These are phyloP conservation scores for Poterioochromonas sp. DNA, from an alignment of 352 stramenopile genomes.

Conservation along the genomic window DNA sequence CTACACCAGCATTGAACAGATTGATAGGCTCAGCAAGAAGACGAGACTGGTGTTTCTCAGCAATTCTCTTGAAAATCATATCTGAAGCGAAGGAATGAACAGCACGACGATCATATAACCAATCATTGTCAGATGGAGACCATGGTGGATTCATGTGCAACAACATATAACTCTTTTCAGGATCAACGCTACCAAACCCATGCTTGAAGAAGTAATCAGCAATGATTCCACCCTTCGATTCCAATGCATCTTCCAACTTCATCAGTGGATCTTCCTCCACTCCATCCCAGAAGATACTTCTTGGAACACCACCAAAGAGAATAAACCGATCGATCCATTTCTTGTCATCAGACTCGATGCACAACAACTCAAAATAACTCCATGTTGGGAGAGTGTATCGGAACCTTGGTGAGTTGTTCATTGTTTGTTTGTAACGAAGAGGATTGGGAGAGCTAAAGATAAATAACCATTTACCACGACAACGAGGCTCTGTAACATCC, in stretches of 20 bases:
- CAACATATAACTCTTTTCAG: conserved; percentile 17
- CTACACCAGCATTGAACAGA: conserved; percentile 20
- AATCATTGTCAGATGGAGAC: conserved; percentile 3
- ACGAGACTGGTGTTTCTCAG: neutral
- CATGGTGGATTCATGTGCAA: conserved; percentile 19
- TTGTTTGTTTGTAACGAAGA: conserved; percentile 15
- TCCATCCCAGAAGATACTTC: conserved; percentile 15
- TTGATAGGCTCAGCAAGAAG: conserved; percentile 4
- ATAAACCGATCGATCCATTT: conserved; percentile 18
- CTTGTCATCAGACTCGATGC: conserved; percentile 3
- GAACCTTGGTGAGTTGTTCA: neutral
- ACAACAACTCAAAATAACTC: neutral
- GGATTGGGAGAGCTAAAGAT: conserved; percentile 16
- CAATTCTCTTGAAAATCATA: conserved; percentile 9
- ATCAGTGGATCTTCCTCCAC: neutral
- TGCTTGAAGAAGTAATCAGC: conserved; percentile 12
- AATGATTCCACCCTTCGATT: neutral
- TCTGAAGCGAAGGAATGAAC: conserved; percentile 9
- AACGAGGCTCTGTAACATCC: neutral
- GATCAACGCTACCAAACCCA: conserved; percentile 6
- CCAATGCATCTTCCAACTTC: conserved; percentile 8
- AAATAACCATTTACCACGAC: neutral
- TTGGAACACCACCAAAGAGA: conserved; percentile 14
- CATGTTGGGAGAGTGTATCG: conserved; percentile 17
- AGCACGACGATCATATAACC: neutral